Evolutionary conservation across 2,329 filamentous ascomycete species (phyloP), one percentile per base, ranked within the genome.

Genomic region (Colletotrichum tropicale): DNA sequence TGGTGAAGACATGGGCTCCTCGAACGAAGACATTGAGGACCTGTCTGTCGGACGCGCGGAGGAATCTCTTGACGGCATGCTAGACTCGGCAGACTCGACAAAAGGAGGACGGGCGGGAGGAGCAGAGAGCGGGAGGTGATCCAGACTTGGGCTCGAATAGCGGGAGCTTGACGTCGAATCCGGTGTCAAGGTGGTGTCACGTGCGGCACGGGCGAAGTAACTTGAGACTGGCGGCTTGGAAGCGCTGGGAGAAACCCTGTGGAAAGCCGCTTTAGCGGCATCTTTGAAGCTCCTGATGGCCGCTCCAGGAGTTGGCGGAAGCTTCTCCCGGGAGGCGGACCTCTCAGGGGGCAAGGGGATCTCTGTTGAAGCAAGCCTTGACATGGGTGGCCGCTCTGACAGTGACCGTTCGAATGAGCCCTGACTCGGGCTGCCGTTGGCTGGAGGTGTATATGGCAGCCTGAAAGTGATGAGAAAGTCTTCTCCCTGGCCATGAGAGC

Each of bases 241-340:
- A 5, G 66, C n/a, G 18, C 38, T 32, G 8, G 72, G 30, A 5
- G 77, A 77, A 3, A 78, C 66, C 24, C 79, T 81, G 32, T 79
- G 75, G 18, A 86, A 80, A 34, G 82, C 82, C 28, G 83, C 80
- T 68, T 80, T 84, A 30, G 84, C 83, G 15, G 83, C 83, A 68
- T 84, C 84, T 70, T 79, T 83, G 67, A 85, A 77, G 71, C 80
- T 83, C 72, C 34, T 77, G 32, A 75, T 66, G 56, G 60, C 61
- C 7, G 52, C 55, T 3, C 74, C 66, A 9, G 71, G 67, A 9
- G 74, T 67, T 6, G 60, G 32, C 7, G 61, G 71, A 48, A 56
- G 48, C 36, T 55, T 56, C 8, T 74, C 71, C 9, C 61, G 60
- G 16, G 74, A 75, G 18, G 18, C 6, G 3, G 65, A 61, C 8